Conservation (phyloP, 106 monocot species). For the Allium fistulosum region DNA sequence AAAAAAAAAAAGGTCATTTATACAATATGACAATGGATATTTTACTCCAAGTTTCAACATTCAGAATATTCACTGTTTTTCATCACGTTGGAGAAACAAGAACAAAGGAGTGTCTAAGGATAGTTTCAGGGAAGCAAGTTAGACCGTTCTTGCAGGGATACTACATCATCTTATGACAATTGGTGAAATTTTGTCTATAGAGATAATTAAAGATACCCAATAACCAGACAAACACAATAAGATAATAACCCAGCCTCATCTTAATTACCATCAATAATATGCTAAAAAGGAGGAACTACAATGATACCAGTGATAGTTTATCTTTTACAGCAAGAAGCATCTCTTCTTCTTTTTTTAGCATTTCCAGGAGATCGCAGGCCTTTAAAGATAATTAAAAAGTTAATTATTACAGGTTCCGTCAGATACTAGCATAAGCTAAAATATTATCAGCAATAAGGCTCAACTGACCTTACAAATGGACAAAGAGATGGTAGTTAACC, state of each 20-base stretch:
- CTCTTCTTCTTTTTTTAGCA: constrained; percentile 98
- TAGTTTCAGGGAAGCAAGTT: no score
- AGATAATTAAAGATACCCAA: background rate
- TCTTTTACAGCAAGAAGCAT: constrained; percentile 86
- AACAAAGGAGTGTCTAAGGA: no score
- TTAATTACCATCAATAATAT: background rate
- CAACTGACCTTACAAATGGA: constrained; percentile 73
- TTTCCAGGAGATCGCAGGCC: constrained; percentile 87
- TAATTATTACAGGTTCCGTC: background rate
- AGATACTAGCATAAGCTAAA: no score
- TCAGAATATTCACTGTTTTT: no score
- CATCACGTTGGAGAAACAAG: no score
- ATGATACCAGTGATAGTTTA: constrained; percentile 49
- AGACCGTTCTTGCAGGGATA: no score
- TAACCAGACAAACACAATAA: background rate
- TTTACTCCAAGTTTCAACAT: no score
- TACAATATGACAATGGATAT: no score
- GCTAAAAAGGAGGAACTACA: background rate
- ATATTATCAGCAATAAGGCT: background rate
- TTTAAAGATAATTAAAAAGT: constrained; percentile 13
- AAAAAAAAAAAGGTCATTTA: no score
- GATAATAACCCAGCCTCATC: background rate
- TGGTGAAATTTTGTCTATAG: no score
- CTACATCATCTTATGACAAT: no score
- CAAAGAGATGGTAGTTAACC: constrained; percentile 74